phyloP scores from a whole-genome alignment of 2,329 filamentous ascomycete species.

The Colletotrichum echinochloae region DNA sequence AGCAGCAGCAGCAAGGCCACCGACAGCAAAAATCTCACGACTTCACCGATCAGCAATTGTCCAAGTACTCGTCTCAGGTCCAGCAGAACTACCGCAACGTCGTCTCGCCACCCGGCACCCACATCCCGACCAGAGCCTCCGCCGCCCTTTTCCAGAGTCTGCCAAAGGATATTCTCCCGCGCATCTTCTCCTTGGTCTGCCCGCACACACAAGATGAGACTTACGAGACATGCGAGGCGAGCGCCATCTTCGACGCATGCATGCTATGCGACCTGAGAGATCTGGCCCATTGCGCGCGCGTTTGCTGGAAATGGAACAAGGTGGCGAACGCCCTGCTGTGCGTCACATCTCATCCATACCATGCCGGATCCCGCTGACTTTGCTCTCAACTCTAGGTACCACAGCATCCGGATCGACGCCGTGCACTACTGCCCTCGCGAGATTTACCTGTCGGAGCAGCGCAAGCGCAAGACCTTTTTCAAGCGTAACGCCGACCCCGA shows the following conservation, averaged over 20 bases:
- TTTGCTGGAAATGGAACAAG: conserved; percentile 78
- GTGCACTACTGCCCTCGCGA: conserved; percentile 96
- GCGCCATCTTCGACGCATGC: conserved; percentile 81
- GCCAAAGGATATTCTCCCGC: conserved; percentile 76
- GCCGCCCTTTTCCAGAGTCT: conserved; percentile 64
- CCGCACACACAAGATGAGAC: conserved; percentile 82
- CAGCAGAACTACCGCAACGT: conserved; percentile 37
- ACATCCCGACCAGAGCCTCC: conserved; percentile 56
- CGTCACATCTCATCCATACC: conserved; percentile 50
- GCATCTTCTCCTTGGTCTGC: conserved; percentile 85
- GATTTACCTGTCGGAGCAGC: conserved; percentile 80
- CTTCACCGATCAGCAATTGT: conserved; percentile 30
- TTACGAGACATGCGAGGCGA: conserved; percentile 87
- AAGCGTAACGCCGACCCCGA: conserved; percentile 83
- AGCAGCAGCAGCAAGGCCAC: conserved; percentile 28
- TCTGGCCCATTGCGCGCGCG: conserved; percentile 81
- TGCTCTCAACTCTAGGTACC: conserved; percentile 71
- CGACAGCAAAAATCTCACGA: conserved; percentile 26
- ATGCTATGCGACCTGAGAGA: conserved; percentile 95
- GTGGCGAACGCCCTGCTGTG: conserved; percentile 69
- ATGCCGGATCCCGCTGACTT: conserved; percentile 32
- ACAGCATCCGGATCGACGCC: conserved; percentile 90
- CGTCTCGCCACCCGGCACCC: conserved; percentile 41
- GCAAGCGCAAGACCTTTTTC: conserved; percentile 79
- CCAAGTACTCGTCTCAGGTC: conserved; percentile 37